Evolutionary conservation across 2,329 filamentous ascomycete genomes (phyloP).

Genomic region (Alternaria brassicae): DNA sequence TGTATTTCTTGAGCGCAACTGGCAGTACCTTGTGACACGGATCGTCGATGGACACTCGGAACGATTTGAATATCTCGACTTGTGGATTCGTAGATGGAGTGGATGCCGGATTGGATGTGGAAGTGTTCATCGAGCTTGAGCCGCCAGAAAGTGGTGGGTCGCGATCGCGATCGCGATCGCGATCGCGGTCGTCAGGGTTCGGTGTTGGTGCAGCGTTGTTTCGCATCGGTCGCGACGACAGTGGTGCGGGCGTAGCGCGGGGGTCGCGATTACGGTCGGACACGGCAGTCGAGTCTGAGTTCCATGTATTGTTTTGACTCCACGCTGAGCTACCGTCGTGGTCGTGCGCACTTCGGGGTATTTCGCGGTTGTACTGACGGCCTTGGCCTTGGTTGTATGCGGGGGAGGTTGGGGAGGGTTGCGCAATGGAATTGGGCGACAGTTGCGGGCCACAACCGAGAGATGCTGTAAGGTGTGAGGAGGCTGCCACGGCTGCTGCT

Average conservation of each 20-base stretch:
- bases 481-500: slow-evolving; percentile 59
- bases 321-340: slow-evolving; percentile 43
- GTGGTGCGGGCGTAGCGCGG: slow-evolving; percentile 42
- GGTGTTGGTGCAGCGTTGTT: slow-evolving; percentile 39
- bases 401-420: slow-evolving; percentile 59
- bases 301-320: slow-evolving; percentile 40
- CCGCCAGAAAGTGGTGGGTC: slow-evolving; percentile 49
- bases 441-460: slow-evolving; percentile 52
- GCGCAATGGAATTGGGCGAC: slow-evolving; percentile 52
- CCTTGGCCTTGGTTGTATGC: slow-evolving; percentile 52
- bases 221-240: slow-evolving; percentile 41
- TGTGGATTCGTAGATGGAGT: slow-evolving; percentile 54
- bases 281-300: slow-evolving; percentile 37
- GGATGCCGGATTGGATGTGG: slow-evolving; percentile 30
- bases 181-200: slow-evolving; percentile 42
- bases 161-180: slow-evolving; percentile 29
- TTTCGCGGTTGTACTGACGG: slow-evolving; percentile 43
- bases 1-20: slow-evolving; percentile 95
- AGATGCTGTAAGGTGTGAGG: slow-evolving; percentile 59
- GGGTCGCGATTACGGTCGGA: slow-evolving; percentile 42
- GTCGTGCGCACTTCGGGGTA: slow-evolving; percentile 42
- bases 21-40: slow-evolving; percentile 97
- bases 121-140: slow-evolving; percentile 34
- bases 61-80: slow-evolving; percentile 98
- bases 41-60: slow-evolving; percentile 97